Percentiles rank a stretch among this genome's conserved stretches.
Conservation (phyloP, 2,329 filamentous ascomycete genomes). For the Sporothrix euskadiensis region DNA sequence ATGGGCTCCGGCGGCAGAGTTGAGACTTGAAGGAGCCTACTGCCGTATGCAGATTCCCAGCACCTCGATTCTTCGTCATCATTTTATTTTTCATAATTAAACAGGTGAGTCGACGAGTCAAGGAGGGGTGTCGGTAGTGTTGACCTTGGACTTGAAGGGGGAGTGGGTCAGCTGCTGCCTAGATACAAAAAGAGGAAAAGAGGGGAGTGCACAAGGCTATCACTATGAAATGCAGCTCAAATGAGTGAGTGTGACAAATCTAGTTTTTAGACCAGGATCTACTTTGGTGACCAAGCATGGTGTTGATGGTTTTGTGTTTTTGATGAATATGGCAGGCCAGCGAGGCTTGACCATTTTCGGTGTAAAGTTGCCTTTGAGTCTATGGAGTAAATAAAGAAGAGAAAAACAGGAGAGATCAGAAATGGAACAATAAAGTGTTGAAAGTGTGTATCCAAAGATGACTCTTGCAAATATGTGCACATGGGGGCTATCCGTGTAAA, state of each 20-base stretch:
- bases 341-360: not conserved
- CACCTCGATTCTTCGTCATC: not conserved
- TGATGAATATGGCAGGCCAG: not conserved
- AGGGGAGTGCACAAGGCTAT: not conserved
- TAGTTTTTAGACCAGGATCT: not conserved
- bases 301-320: not conserved
- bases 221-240: not conserved
- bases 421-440: not conserved
- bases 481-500: slow-evolving; percentile 8
- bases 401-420: not conserved
- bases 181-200: not conserved
- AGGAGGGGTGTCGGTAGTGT: not conserved
- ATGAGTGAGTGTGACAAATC: not conserved
- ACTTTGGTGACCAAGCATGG: not conserved
- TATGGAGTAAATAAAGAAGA: not conserved
- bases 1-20: not conserved
- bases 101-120: not conserved
- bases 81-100: not conserved
- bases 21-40: not conserved
- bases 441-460: not conserved
- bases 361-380: not conserved
- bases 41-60: not conserved
- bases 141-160: not conserved
- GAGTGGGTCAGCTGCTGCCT: not conserved
- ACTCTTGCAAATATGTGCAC: not conserved